Evolutionary conservation across 2,329 filamentous ascomycete genomes (phyloP).

Genomic region (Colletotrichum liriopes): DNA sequence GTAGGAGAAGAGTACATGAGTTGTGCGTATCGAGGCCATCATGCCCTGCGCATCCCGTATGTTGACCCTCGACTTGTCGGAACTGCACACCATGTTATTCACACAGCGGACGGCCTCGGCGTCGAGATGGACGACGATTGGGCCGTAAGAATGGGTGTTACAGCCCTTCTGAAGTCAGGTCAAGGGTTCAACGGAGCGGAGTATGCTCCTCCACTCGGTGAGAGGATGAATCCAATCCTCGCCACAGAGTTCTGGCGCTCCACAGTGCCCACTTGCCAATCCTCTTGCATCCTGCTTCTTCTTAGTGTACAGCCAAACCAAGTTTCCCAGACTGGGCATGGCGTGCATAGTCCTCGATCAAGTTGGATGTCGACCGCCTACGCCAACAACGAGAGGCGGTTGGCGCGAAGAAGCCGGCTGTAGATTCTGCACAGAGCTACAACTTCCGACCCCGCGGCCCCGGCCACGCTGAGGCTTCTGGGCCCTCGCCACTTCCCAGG

Average conservation of each 20-base stretch:
- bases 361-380: not conserved
- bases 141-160: not conserved
- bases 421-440: too few relatives aligned
- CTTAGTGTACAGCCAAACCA: not conserved
- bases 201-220: not conserved
- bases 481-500: not conserved
- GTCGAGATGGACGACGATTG: not conserved
- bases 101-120: too few relatives aligned
- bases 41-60: not conserved
- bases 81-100: not conserved
- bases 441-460: not conserved
- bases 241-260: conserved; percentile 12
- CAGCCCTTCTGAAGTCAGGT: not conserved
- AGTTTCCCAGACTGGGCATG: not conserved
- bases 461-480: not conserved
- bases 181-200: not conserved
- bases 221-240: not conserved
- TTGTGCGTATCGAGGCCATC: not conserved
- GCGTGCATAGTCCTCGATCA: not conserved
- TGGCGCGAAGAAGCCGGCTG: not conserved
- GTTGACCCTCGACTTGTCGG: not conserved
- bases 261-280: conserved; percentile 2
- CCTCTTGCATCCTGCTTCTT: conserved; percentile 7
- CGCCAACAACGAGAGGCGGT: not conserved
- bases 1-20: not conserved